Evolutionary conservation across 2,329 filamentous ascomycete genomes (phyloP), one percentile per base, ranked within the genome.

Genomic region (Pseudogymnoascus sp.): DNA sequence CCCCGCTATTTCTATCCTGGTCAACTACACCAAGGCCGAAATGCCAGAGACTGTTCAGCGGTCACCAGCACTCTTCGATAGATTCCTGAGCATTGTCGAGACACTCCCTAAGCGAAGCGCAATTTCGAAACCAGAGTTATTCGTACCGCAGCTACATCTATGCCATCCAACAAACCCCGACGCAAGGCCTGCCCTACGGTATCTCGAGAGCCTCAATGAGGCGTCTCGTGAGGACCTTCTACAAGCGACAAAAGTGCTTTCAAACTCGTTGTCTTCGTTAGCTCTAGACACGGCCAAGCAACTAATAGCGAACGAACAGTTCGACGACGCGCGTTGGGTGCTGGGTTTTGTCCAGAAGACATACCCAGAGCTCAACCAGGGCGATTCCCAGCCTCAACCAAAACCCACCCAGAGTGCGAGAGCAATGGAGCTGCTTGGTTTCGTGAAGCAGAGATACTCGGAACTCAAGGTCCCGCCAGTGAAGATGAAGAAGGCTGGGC

Each of bases 351-450:
- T 73, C 11, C 65, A 68, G 6, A 64, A 47, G 2, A 67, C 67
- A 31, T 72, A 66, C 61, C 64, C 69, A 2, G 62, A 66, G 44
- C 61, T 69, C 21, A 38, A 71, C 10, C 68, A 68, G 7, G 61
- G 69, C 9, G 53, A 64, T 38, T 38, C 68, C 42, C 63, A 59
- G n/a, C 61, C 61, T 33, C 68, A 9, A 63, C 67, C 26, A 61
- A 66, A 26, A 66, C 64, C 8, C 65, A 67, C 19, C 67, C 68
- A 23, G 70, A 72, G 47, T 6, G 69, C 69, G 9, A 67, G 68
- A 28, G 70, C 65, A 61, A 64, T 73, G 26, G 65, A 69, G 59
- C 44, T 72, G 19, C 61, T 73, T 31, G 68, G 69, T 70, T 44
- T 62, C 65, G 17, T 68, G 47, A 66, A 15, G 21, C 26, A 42